These are phyloP conservation scores for Pythium periplocum DNA, from an alignment of 352 stramenopile genomes.

Conservation along the genomic window DNA sequence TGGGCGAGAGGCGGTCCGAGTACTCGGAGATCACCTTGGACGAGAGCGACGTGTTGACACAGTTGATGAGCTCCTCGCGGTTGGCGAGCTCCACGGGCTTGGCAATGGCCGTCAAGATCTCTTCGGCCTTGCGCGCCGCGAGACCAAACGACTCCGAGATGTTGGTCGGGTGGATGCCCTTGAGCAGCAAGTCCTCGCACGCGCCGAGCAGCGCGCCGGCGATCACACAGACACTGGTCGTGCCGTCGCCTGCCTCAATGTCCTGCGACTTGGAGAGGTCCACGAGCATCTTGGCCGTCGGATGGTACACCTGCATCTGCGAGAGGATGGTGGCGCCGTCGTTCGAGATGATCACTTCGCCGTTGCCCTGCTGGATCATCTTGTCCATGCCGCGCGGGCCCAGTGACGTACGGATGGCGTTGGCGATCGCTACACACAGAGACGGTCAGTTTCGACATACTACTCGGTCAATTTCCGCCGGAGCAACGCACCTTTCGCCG, in stretches of 20 bases:
- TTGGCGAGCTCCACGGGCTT: constrained; percentile 92
- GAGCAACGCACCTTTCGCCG: constrained; percentile 88
- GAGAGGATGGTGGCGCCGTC: constrained; percentile 99
- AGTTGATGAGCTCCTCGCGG: constrained; percentile 95
- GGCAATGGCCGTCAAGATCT: constrained; percentile 89
- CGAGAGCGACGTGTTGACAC: constrained; percentile 97
- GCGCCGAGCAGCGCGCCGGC: constrained; percentile 97
- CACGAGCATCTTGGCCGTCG: constrained; percentile 99
- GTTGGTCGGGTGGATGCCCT: constrained; percentile 98
- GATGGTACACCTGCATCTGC: constrained; percentile 98
- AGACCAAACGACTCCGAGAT: constrained; percentile 96
- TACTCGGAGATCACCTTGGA: constrained; percentile 98
- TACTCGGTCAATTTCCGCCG: neutral
- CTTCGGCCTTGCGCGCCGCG: constrained; percentile 84
- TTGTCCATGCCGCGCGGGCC: constrained; percentile 99
- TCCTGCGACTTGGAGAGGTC: constrained; percentile 99
- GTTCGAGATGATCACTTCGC: constrained; percentile 99
- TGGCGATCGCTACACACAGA: constrained; percentile 86
- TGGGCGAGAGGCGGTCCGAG: constrained; percentile 95
- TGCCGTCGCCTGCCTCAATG: constrained; percentile 98
- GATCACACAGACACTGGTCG: constrained; percentile 98
- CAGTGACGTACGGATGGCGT: constrained; percentile 97
- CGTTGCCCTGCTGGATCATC: constrained; percentile 97
- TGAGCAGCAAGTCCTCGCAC: constrained; percentile 87
- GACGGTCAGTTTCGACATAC: neutral